A percentile compares a stretch with the other conserved stretches of the same genome.
These are phyloP conservation scores for Phytophthora boehmeriae DNA, from an alignment of 352 stramenopile species.

Conservation along the genomic window DNA sequence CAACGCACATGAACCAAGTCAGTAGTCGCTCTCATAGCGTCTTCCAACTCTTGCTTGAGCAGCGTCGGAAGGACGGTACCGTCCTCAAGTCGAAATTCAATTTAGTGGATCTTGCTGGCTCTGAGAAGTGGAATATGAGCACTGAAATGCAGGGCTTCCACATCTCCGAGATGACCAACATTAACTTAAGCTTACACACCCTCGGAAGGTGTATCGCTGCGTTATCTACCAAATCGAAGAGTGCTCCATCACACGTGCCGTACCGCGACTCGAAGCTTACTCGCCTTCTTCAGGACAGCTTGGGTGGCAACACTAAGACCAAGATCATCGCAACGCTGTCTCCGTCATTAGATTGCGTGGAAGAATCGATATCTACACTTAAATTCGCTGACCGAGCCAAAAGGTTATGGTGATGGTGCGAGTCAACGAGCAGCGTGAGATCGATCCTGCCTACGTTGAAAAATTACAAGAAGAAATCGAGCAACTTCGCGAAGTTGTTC, in stretches of 20 bases:
- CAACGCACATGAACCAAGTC: conserved; percentile 92
- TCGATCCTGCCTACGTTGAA: conserved; percentile 89
- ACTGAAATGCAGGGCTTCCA: conserved; percentile 86
- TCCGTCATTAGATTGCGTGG: conserved; percentile 81
- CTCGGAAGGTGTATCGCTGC: conserved; percentile 89
- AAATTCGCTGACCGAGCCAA: conserved; percentile 94
- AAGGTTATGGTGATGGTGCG: conserved; percentile 89
- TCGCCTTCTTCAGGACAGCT: conserved; percentile 88
- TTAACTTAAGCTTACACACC: conserved; percentile 93
- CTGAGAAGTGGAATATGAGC: conserved; percentile 92
- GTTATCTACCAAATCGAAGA: conserved; percentile 55
- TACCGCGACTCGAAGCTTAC: conserved; percentile 96
- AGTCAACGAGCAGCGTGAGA: conserved; percentile 85
- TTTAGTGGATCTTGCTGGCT: conserved; percentile 93
- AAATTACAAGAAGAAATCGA: conserved; percentile 88
- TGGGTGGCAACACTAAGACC: conserved; percentile 90
- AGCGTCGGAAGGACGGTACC: conserved; percentile 66
- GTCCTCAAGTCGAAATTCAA: conserved; percentile 94
- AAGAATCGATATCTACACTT: conserved; percentile 94
- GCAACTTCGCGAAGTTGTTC: conserved; percentile 70
- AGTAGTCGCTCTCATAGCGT: conserved; percentile 91
- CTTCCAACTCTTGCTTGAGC: conserved; percentile 88
- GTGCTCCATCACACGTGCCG: conserved; percentile 70
- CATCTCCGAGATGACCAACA: conserved; percentile 94
- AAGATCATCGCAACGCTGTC: conserved; percentile 93